Evolutionary conservation across 2,329 filamentous ascomycete genomes (phyloP).

Genomic region (Aspergillus arachidicola): DNA sequence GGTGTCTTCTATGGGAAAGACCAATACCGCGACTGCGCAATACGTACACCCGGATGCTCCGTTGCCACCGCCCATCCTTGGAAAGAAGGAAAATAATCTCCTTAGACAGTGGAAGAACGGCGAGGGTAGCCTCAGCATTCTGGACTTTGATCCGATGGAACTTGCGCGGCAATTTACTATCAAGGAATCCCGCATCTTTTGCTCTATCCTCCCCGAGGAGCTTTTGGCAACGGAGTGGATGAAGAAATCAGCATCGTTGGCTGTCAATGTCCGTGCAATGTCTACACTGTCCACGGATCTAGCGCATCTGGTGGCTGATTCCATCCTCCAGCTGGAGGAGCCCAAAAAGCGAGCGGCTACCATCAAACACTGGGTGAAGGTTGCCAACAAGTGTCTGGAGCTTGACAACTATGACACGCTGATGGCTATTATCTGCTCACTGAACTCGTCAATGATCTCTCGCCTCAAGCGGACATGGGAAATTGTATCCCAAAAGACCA

Average conservation of each 20-base stretch:
- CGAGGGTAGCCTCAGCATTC: constrained; percentile 69
- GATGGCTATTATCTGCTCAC: constrained; percentile 93
- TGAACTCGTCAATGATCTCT: constrained; percentile 88
- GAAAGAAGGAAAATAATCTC: constrained; percentile 73
- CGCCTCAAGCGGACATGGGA: constrained; percentile 94
- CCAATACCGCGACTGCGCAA: constrained; percentile 71
- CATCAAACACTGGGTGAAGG: constrained; percentile 98
- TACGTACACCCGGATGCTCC: constrained; percentile 72
- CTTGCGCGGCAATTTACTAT: constrained; percentile 89
- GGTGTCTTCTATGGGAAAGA: constrained; percentile 85
- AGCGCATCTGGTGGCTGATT: constrained; percentile 89
- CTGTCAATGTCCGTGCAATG: constrained; percentile 92
- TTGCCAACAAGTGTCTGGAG: constrained; percentile 81
- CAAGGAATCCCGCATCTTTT: constrained; percentile 89
- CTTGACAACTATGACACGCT: constrained; percentile 94
- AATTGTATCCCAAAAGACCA: constrained; percentile 78
- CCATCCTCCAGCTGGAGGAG: constrained; percentile 84
- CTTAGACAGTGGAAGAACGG: constrained; percentile 76
- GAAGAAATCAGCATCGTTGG: constrained; percentile 77
- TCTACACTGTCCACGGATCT: constrained; percentile 88
- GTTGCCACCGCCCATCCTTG: constrained; percentile 69
- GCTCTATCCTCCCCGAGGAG: constrained; percentile 87
- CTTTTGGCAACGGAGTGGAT: constrained; percentile 91
- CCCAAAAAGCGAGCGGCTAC: constrained; percentile 85
- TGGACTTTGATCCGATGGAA: constrained; percentile 91